These are phyloP conservation scores for Claviceps digitariae DNA, from an alignment of 2,329 filamentous ascomycete genomes.

Conservation along the genomic window DNA sequence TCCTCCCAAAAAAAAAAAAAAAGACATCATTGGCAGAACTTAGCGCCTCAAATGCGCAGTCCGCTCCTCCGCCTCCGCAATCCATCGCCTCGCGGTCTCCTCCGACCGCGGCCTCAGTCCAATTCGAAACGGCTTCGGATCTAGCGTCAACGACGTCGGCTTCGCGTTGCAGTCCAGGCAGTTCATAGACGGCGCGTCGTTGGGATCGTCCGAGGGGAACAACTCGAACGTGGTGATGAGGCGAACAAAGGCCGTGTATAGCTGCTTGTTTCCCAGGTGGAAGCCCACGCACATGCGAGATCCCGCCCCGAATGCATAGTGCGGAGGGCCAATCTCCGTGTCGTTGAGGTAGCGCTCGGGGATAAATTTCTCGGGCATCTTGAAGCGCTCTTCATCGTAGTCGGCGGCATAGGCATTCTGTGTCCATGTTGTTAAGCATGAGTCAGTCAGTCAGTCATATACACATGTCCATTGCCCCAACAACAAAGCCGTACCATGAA, in stretches of 20 bases:
- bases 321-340: constrained; percentile 40
- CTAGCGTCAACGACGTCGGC: constrained; percentile 44
- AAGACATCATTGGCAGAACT: background rate
- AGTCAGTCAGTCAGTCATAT: background rate
- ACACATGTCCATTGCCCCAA: too few species aligned
- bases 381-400: constrained; percentile 58
- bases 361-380: constrained; percentile 46
- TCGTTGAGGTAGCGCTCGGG: constrained; percentile 56
- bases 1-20: too few species aligned
- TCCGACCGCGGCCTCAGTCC: constrained; percentile 36
- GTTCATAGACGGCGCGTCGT: constrained; percentile 40
- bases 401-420: constrained; percentile 62
- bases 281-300: constrained; percentile 50
- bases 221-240: constrained; percentile 46
- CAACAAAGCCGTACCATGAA: constrained; percentile 47
- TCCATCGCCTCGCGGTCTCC: constrained; percentile 34
- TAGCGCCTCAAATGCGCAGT: constrained; percentile 24
- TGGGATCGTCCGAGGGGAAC: constrained; percentile 28
- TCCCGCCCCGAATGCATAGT: constrained; percentile 50
- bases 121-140: constrained; percentile 50
- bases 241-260: constrained; percentile 46
- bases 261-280: constrained; percentile 49
- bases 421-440: background rate
- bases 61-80: constrained; percentile 35
- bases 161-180: constrained; percentile 42